Evolutionary conservation across 2,329 filamentous ascomycete genomes (phyloP).

Genomic region (Allantophomopsis cytisporea): DNA sequence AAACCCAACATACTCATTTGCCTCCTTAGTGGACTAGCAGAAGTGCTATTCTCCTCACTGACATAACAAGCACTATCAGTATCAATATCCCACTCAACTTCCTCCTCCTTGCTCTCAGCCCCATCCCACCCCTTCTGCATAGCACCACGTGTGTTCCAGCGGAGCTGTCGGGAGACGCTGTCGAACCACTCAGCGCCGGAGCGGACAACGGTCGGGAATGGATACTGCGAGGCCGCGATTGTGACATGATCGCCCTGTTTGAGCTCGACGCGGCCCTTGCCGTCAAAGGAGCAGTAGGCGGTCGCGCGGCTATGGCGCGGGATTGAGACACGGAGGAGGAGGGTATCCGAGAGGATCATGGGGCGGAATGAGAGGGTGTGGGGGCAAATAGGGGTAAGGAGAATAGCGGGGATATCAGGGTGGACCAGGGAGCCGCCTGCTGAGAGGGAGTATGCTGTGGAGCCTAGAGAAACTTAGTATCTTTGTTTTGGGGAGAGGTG

Average conservation of each 20-base stretch:
- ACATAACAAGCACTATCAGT: constrained; percentile 59
- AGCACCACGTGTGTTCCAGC: constrained; percentile 90
- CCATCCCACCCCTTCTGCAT: constrained; percentile 74
- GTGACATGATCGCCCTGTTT: constrained; percentile 91
- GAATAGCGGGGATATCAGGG: constrained; percentile 90
- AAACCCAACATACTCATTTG: constrained; percentile 63
- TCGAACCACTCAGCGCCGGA: constrained; percentile 93
- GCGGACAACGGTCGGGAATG: constrained; percentile 90
- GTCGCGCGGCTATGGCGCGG: constrained; percentile 78
- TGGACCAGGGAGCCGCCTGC: constrained; percentile 92
- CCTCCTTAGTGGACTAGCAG: constrained; percentile 53
- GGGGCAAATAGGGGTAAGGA: constrained; percentile 93
- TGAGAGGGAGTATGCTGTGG: constrained; percentile 90
- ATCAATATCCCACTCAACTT: constrained; percentile 84
- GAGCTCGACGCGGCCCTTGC: constrained; percentile 89
- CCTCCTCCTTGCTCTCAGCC: constrained; percentile 27
- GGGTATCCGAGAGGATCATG: constrained; percentile 93
- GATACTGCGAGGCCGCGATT: constrained; percentile 89
- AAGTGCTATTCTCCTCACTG: constrained; percentile 58
- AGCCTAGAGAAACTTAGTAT: constrained; percentile 28
- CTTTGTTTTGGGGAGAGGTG: neutral
- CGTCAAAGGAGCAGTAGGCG: constrained; percentile 94
- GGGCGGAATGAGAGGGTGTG: constrained; percentile 94
- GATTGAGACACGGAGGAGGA: constrained; percentile 80
- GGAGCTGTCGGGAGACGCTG: constrained; percentile 77